Evolutionary conservation across 768 basidiomycete genomes (phyloP), one percentile per base, ranked within the genome.

Genomic region (Tulasnella calospora): DNA sequence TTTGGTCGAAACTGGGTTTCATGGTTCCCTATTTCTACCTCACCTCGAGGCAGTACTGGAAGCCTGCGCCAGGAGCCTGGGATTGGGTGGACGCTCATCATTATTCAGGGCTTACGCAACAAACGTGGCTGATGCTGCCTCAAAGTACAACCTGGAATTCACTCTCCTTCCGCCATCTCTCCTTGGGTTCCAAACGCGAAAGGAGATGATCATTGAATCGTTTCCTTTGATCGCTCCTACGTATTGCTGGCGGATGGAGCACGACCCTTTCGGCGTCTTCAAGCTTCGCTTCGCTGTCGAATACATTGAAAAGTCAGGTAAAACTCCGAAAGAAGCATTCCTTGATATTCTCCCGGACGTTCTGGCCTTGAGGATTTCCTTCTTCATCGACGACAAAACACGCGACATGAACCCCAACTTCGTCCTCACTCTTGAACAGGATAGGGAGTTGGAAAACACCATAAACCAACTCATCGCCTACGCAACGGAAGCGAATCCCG

Each of bases 101-200:
- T 88, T 99, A 3, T 98, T 94, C 81, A 88, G 90, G 80, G 87
- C 90, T 12, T 95, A 97, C 83, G 91, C 92, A 0, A 89, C 90
- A 10, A 94, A 94, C 80, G 86, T 95, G 73, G 91, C 92, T 0
- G 88, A 86, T 80, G 91, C 93, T 12, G 88, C 96, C 71, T 86
- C 88, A 47, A 83, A 84, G 15, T 83, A 85, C 19, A 90, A 92
- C 79, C 84, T 92, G 13, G 79, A 80, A 61, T 86, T 92, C 78
- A 85, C 87, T 12, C 83, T 84, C 12, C 86, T 97, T 10, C 91
- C 94, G 3, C 90, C 90, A 40, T 87, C 87, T 73, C 85, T 96
- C 5, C 88, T 97, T 35, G 97, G 97, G 0, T 98, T 92, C 83
- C 81, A 84, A 21, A 90, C 90, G 81, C 88, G 89, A 75, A 89